phyloP scores from a whole-genome alignment of 306 rosid species.

The Trifolium repens region DNA sequence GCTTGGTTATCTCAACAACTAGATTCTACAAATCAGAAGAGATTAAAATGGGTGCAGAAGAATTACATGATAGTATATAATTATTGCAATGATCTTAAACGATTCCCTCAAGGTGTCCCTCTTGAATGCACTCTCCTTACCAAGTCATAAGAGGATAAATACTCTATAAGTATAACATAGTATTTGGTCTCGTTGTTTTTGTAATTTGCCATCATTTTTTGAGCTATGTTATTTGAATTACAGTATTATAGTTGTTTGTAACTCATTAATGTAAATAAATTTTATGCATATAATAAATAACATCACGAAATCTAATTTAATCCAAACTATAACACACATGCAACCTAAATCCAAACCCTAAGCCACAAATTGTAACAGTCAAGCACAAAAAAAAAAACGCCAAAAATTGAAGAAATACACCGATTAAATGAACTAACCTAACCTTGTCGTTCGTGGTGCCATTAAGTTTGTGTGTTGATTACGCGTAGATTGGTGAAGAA shows the following conservation, averaged over 20 bases:
- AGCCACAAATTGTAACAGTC: too few species aligned
- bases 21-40: slow-evolving; percentile 45
- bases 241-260: not conserved
- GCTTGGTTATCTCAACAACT: slow-evolving; percentile 53
- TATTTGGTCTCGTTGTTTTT: not conserved
- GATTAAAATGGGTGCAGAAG: slow-evolving; percentile 57
- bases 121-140: not conserved
- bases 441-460: too few species aligned
- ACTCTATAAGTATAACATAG: too few species aligned
- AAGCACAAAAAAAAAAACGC: too few species aligned
- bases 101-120: slow-evolving; percentile 30
- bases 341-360: too few species aligned
- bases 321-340: too few species aligned
- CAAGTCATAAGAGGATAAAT: not conserved
- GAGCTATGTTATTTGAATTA: not conserved
- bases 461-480: too few species aligned
- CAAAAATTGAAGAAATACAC: too few species aligned
- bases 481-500: too few species aligned
- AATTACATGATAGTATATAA: slow-evolving; percentile 70
- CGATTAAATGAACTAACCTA: too few species aligned
- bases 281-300: not conserved
- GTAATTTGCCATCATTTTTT: not conserved
- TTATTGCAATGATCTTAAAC: slow-evolving; percentile 49
- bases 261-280: not conserved
- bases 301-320: too few species aligned